phyloP scores from a whole-genome alignment of 2,329 filamentous ascomycete species.

The Venturia asperata region DNA sequence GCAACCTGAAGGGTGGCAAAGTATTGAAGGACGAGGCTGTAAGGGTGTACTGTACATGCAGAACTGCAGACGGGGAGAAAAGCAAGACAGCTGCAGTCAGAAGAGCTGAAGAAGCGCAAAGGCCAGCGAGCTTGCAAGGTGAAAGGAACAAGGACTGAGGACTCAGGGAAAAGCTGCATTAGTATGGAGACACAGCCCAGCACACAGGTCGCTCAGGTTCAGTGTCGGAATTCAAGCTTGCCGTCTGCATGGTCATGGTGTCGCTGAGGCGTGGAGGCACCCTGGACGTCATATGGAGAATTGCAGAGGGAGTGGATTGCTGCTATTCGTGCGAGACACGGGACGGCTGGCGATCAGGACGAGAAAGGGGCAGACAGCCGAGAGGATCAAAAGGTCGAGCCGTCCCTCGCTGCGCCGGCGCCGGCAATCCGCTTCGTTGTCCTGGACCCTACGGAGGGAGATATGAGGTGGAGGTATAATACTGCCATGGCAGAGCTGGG shows the following conservation, averaged over 20 bases:
- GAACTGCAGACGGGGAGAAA: background rate
- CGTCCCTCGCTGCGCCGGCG: background rate
- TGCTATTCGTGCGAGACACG: background rate
- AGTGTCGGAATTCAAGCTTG: background rate
- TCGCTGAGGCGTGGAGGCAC: background rate
- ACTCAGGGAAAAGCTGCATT: background rate
- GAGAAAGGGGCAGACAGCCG: background rate
- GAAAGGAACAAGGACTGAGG: background rate
- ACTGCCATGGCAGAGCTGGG: too few species aligned
- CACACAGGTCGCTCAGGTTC: background rate
- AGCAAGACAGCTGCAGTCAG: background rate
- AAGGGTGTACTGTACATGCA: background rate
- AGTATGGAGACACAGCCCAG: background rate
- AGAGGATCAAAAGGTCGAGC: background rate
- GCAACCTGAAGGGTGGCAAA: conserved; percentile 1
- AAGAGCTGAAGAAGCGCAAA: background rate
- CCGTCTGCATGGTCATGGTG: conserved; percentile 11
- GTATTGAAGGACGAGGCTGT: conserved; percentile 11
- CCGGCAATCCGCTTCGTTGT: too few species aligned
- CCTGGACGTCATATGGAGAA: background rate
- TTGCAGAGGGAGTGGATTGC: background rate
- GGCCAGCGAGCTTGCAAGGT: background rate
- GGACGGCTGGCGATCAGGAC: background rate
- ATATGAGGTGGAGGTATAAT: too few species aligned
- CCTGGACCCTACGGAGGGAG: too few species aligned